Conservation (phyloP, 2,329 filamentous ascomycete genomes). For the Graphiopsis chlorocephala region DNA sequence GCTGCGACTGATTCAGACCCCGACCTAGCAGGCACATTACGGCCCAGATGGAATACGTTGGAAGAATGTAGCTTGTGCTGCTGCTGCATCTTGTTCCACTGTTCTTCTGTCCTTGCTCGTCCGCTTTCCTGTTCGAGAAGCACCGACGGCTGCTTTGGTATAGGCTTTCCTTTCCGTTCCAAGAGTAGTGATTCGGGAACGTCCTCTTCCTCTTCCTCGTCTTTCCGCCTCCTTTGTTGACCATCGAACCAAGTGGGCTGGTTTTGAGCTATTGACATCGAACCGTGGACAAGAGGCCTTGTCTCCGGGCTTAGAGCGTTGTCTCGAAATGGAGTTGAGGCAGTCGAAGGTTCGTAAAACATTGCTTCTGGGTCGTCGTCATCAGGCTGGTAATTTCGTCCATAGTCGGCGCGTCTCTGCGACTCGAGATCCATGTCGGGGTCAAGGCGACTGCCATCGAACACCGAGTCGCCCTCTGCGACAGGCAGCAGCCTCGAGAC, state of each 20-base stretch:
- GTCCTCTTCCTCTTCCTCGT: slow-evolving; percentile 56
- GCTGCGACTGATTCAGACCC: slow-evolving; percentile 19
- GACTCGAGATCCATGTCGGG: slow-evolving; percentile 41
- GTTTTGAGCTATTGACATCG: slow-evolving; percentile 31
- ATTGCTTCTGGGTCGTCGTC: slow-evolving; percentile 56
- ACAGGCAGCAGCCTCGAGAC: slow-evolving; percentile 50
- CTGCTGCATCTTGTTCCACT: slow-evolving; percentile 50
- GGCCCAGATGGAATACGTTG: background rate
- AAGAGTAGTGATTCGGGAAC: slow-evolving; percentile 63
- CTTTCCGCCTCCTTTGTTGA: slow-evolving; percentile 22
- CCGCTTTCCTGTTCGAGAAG: slow-evolving; percentile 7
- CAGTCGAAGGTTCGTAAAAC: slow-evolving; percentile 47
- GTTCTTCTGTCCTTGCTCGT: slow-evolving; percentile 36
- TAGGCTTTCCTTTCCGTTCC: slow-evolving; percentile 38
- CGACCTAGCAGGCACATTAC: background rate
- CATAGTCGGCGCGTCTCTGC: slow-evolving; percentile 26
- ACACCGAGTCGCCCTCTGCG: slow-evolving; percentile 38
- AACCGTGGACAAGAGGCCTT: slow-evolving; percentile 15
- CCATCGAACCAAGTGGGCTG: slow-evolving; percentile 42
- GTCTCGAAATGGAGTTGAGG: slow-evolving; percentile 32
- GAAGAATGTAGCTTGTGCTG: slow-evolving; percentile 44
- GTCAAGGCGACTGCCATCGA: slow-evolving; percentile 46
- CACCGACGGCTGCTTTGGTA: slow-evolving; percentile 15
- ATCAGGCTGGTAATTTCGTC: slow-evolving; percentile 26
- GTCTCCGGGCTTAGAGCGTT: slow-evolving; percentile 46